Conservation (phyloP, 441 rosid species). For the Mallotus repandus region DNA sequence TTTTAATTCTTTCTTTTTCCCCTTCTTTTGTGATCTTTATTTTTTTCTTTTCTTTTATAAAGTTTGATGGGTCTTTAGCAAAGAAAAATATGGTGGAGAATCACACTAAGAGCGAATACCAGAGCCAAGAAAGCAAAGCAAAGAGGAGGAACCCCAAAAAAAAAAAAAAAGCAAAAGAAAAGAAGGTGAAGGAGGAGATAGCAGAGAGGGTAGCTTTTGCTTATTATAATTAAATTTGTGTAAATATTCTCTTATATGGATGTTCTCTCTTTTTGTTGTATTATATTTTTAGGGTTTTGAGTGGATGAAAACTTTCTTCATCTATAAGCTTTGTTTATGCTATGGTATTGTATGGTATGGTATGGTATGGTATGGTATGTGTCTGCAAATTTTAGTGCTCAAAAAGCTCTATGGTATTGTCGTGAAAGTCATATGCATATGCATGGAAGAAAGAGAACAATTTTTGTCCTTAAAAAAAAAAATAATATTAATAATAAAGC, state of each 20-base stretch:
- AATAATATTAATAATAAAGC: not conserved
- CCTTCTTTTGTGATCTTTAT: not conserved
- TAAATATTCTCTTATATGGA: slow-evolving; percentile 20
- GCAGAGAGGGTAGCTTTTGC: slow-evolving; percentile 27
- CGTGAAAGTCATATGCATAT: slow-evolving; percentile 22
- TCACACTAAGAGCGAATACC: slow-evolving; percentile 48
- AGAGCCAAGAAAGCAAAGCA: slow-evolving; percentile 49
- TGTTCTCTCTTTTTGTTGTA: slow-evolving; percentile 41
- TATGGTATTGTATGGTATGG: slow-evolving; percentile 10
- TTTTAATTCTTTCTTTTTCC: slow-evolving; percentile 33
- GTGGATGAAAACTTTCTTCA: slow-evolving; percentile 38
- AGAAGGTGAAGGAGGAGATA: slow-evolving; percentile 20
- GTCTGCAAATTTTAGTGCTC: slow-evolving; percentile 34
- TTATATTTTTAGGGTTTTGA: slow-evolving; percentile 49
- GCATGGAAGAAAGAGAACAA: slow-evolving; percentile 39
- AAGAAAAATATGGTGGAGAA: slow-evolving; percentile 55
- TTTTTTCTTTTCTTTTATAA: slow-evolving; percentile 43
- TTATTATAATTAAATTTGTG: not conserved
- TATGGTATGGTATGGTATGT: slow-evolving; percentile 13
- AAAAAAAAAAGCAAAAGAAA: slow-evolving; percentile 35
- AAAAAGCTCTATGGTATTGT: slow-evolving; percentile 15
- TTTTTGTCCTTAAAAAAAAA: not conserved
- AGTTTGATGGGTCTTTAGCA: slow-evolving; percentile 47
- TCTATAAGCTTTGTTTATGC: slow-evolving; percentile 37
- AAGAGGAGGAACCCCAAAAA: slow-evolving; percentile 31